A percentile compares a stretch with the other conserved stretches of the same genome.
phyloP scores from a whole-genome alignment of 2,329 filamentous ascomycete genomes.

The Stachybotrys elegans region DNA sequence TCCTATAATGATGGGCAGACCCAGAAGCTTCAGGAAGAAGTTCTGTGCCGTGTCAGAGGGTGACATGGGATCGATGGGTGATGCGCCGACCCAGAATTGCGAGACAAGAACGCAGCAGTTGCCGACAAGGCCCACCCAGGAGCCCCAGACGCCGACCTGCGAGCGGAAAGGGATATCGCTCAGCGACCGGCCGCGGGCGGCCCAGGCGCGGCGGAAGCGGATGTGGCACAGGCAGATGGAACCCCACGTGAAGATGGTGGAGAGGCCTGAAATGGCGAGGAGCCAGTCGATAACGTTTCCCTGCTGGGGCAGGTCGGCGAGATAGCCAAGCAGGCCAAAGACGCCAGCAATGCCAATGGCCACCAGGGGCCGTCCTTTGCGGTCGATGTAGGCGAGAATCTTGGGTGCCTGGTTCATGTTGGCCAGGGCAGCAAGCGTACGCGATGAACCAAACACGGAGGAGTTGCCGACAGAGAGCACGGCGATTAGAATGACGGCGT shows the following conservation, averaged over 20 bases:
- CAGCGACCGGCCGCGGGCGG: slow-evolving; percentile 60
- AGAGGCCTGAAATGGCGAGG: slow-evolving; percentile 66
- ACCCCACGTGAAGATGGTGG: slow-evolving; percentile 73
- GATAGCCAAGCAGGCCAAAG: slow-evolving; percentile 71
- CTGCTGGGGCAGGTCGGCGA: slow-evolving; percentile 60
- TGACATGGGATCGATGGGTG: slow-evolving; percentile 54
- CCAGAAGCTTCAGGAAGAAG: slow-evolving; percentile 72
- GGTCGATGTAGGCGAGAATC: slow-evolving; percentile 76
- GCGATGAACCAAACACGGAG: slow-evolving; percentile 83
- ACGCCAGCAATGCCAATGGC: slow-evolving; percentile 63
- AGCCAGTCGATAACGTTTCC: slow-evolving; percentile 73
- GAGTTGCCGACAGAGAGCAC: slow-evolving; percentile 91
- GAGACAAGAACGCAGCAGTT: slow-evolving; percentile 73
- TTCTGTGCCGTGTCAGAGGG: slow-evolving; percentile 45
- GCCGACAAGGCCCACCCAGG: slow-evolving; percentile 72
- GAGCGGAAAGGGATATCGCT: slow-evolving; percentile 76
- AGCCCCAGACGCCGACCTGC: slow-evolving; percentile 73
- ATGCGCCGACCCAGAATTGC: slow-evolving; percentile 85
- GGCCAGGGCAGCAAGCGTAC: slow-evolving; percentile 83
- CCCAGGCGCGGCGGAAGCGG: slow-evolving; percentile 83
- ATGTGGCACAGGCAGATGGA: slow-evolving; percentile 90
- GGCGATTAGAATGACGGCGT: slow-evolving; percentile 87
- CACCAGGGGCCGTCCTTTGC: slow-evolving; percentile 71
- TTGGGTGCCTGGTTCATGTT: slow-evolving; percentile 80
- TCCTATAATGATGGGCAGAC: slow-evolving; percentile 60